Conservation (phyloP, 768 basidiomycete species). For the Rhodotorula diobovata region DNA sequence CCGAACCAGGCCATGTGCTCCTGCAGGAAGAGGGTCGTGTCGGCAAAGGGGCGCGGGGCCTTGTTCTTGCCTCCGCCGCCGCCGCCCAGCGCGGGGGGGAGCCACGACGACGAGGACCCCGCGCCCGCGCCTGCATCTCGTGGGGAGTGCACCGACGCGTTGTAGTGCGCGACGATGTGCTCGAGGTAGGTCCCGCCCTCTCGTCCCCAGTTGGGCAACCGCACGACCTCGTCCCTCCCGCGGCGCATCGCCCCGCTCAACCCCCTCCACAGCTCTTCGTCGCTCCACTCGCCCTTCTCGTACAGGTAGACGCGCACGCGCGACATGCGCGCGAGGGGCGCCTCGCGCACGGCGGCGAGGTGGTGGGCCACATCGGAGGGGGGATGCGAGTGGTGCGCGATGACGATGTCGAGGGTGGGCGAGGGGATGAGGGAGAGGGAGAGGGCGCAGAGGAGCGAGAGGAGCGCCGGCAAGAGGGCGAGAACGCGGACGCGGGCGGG, state of each 20-base stretch:
- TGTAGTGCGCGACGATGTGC: conserved; percentile 42
- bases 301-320: conserved; percentile 39
- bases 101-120: too few species aligned
- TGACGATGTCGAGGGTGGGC: conserved; percentile 20
- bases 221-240: conserved; percentile 40
- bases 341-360: conserved; percentile 6
- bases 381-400: conserved; percentile 31
- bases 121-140: background rate
- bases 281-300: conserved; percentile 28
- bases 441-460: background rate
- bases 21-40: conserved; percentile 43
- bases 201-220: conserved; percentile 42
- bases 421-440: background rate
- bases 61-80: too few species aligned
- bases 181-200: conserved; percentile 46
- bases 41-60: conserved; percentile 22
- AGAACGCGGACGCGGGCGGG: background rate
- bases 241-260: background rate
- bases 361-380: background rate
- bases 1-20: conserved; percentile 45
- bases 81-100: too few species aligned
- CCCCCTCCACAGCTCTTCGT: background rate
- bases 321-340: background rate
- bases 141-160: background rate
- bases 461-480: background rate